Percentiles rank a stretch among this genome's conserved stretches.
phyloP scores from a whole-genome alignment of 805 yeast genomes.

The Ogataea naganishii region DNA sequence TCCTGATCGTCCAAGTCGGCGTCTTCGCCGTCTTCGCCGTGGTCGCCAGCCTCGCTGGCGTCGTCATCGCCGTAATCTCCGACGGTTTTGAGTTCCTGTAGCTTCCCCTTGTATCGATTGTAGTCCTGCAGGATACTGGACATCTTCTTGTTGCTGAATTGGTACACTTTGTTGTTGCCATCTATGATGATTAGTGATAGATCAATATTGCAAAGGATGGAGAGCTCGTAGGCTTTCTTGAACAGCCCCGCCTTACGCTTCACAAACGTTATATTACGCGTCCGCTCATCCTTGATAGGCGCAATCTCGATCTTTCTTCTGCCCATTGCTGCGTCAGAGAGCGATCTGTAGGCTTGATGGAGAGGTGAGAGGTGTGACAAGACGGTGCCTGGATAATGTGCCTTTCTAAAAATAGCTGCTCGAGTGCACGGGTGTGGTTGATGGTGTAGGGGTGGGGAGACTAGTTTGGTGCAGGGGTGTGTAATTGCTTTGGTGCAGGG shows the following conservation, averaged over 20 bases:
- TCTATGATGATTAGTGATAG: conserved; percentile 85
- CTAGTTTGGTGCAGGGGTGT: too few species aligned
- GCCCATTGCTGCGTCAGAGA: too few species aligned
- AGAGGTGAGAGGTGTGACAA: too few species aligned
- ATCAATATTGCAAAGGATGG: conserved; percentile 89
- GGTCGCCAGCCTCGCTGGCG: too few species aligned
- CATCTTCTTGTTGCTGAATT: conserved; percentile 46
- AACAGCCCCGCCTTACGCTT: conserved; percentile 93
- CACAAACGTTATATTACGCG: conserved; percentile 78
- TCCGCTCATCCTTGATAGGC: conserved; percentile 86
- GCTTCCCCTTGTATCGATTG: conserved; percentile 37
- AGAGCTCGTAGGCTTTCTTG: conserved; percentile 76
- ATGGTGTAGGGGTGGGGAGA: too few species aligned
- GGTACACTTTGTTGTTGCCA: conserved; percentile 73
- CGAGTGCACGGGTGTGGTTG: too few species aligned
- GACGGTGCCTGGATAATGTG: too few species aligned
- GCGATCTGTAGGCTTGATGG: too few species aligned
- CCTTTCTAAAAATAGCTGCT: too few species aligned
- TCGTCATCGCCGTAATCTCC: conserved; percentile 56
- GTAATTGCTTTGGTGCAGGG: too few species aligned
- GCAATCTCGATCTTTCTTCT: conserved; percentile 92
- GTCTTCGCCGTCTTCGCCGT: conserved; percentile 3
- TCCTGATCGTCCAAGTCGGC: conserved; percentile 4
- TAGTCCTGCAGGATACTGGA: conserved; percentile 50
- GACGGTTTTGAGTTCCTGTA: conserved; percentile 58